Percentiles rank a stretch among this genome's conserved stretches.
Evolutionary conservation across 805 yeast genomes (phyloP).

Genomic region (Sugiyamaella lignohabitans): DNA sequence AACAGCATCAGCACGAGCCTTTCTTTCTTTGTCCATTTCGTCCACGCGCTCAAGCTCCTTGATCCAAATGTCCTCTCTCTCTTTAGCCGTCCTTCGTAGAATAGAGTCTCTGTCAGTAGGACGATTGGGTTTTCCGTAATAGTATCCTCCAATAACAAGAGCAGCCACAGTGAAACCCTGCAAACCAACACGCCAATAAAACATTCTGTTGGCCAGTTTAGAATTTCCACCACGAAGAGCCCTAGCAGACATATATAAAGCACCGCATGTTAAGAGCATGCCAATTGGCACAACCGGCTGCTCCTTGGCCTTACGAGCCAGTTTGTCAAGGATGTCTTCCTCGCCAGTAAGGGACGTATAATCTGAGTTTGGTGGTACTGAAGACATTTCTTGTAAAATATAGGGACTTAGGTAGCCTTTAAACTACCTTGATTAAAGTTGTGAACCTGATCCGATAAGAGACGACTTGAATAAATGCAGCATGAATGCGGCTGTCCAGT

Average conservation of each 20-base stretch:
- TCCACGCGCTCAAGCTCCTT: slow-evolving; percentile 80
- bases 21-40: slow-evolving; percentile 58
- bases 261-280: slow-evolving; percentile 67
- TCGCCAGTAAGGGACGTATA: slow-evolving; percentile 7
- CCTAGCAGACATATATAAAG: slow-evolving; percentile 71
- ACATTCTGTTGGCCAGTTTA: slow-evolving; percentile 74
- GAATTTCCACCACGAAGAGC: slow-evolving; percentile 69
- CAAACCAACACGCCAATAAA: slow-evolving; percentile 81
- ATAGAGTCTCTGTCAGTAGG: slow-evolving; percentile 47
- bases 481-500: too few species aligned
- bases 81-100: slow-evolving; percentile 70
- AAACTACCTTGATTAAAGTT: too few species aligned
- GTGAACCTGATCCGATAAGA: too few species aligned
- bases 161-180: slow-evolving; percentile 83
- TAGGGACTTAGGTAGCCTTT: too few species aligned
- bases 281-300: slow-evolving; percentile 91
- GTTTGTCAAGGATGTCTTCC: slow-evolving; percentile 15
- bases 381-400: too few species aligned
- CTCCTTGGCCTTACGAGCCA: slow-evolving; percentile 51
- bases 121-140: slow-evolving; percentile 42
- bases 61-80: slow-evolving; percentile 83
- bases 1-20: slow-evolving; percentile 46
- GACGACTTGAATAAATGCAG: too few species aligned
- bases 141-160: slow-evolving; percentile 69
- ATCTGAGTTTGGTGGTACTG: not conserved